These are phyloP conservation scores for Lachnum nothofagi DNA, from an alignment of 2,329 filamentous ascomycete species.

Conservation along the genomic window DNA sequence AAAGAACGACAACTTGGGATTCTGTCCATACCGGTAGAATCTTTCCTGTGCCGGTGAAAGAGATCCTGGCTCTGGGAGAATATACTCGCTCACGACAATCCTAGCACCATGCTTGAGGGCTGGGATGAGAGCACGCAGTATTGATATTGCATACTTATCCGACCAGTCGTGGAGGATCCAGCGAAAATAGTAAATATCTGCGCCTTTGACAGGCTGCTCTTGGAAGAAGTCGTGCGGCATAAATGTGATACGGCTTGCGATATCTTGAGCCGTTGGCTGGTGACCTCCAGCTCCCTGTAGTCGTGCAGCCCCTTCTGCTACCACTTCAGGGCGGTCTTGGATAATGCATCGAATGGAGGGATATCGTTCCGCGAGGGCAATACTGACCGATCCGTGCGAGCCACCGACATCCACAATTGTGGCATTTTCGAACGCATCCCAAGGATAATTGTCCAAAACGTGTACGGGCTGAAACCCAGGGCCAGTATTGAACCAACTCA, in stretches of 20 bases:
- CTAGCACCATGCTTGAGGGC: not conserved
- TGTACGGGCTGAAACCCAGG: not conserved
- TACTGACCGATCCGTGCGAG: conserved; percentile 22
- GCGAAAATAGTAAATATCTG: conserved; percentile 31
- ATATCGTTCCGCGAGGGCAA: conserved; percentile 23
- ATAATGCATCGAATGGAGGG: conserved; percentile 27
- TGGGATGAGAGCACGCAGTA: not conserved
- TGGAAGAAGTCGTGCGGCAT: conserved; percentile 37
- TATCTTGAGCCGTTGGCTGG: not conserved
- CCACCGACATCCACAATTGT: conserved; percentile 23
- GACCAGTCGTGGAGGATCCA: conserved; percentile 33
- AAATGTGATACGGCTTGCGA: conserved; percentile 9
- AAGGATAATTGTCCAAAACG: not conserved
- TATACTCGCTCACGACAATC: not conserved
- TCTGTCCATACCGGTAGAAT: not conserved
- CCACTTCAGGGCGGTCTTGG: conserved; percentile 20
- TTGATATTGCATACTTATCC: conserved; percentile 5
- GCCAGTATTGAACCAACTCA: not conserved
- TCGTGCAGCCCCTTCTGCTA: no score
- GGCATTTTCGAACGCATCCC: not conserved
- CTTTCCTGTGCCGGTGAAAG: not conserved
- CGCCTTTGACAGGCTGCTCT: conserved; percentile 35
- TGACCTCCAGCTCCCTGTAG: not conserved
- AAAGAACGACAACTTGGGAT: not conserved
- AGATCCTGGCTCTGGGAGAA: not conserved